Evolutionary conservation across 2,329 filamentous ascomycete genomes (phyloP), one percentile per base, ranked within the genome.

Genomic region (Laburnicola sp.): DNA sequence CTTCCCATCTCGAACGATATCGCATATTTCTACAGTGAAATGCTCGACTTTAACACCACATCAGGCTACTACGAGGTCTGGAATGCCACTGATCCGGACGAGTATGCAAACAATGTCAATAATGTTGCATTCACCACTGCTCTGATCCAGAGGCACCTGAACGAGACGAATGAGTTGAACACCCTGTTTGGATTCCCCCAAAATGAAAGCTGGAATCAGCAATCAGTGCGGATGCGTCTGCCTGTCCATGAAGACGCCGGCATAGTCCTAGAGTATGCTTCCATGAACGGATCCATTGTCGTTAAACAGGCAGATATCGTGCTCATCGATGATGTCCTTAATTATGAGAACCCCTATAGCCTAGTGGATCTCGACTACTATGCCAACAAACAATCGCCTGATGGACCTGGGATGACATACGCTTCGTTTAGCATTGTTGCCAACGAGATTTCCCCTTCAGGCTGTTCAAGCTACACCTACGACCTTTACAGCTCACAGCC

Each of bases 241-340:
- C 79, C 81, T 6, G 78, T 78, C 43, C 77, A 82, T 52, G 66
- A 76, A 2, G 66, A 75, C 3, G 83, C 83, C 2, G 77, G 78
- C 23, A 84, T 89, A 31, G 85, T 86, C 3, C 69, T 86, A 2
- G 85, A 88, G 60, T 88, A 85, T 58, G 77, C 78, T 0, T 78
- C 77, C 0, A 88, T 88, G 85, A 87, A 87, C 60, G 83, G 85
- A 16, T 83, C 78, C 16, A 81, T 86, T 8, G 75, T 75, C 0
- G 85, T 89, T 42, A 89, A 89, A 65, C 86, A 89, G 66, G 86
- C 86, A 1, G 86, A 89, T 68, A 81, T 89, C 10, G 83, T 88
- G 25, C 72, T 89, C 30, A 78, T 85, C 38, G 86, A 84, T 4
- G 87, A 85, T 62, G 82, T 87, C 2, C 68, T 88, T 2, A 80